A percentile compares a stretch with the other conserved stretches of the same genome.
phyloP scores from a whole-genome alignment of 768 basidiomycete genomes.

The Mycena galopus region DNA sequence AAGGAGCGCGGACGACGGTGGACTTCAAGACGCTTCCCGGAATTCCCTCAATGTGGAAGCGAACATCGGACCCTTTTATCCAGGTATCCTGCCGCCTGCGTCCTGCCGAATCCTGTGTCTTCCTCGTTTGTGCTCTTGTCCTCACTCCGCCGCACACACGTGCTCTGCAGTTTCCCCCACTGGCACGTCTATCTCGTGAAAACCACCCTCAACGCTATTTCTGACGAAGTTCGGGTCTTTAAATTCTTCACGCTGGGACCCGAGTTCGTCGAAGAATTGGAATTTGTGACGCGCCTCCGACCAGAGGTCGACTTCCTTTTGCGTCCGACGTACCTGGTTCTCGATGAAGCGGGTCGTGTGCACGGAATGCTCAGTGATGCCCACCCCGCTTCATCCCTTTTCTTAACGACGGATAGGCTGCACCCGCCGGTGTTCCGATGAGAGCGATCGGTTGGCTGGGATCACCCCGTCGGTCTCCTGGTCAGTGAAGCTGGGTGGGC shows the following conservation, averaged over 20 bases:
- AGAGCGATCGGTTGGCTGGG: not conserved
- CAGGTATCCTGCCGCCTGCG: too few species aligned
- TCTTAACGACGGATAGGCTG: not conserved
- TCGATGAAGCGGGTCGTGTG: not conserved
- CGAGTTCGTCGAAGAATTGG: conserved; percentile 2
- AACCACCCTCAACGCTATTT: not conserved
- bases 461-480: not conserved
- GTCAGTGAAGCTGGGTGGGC: not conserved
- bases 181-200: not conserved
- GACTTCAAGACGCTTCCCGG: too few species aligned
- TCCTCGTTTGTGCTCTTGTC: not conserved
- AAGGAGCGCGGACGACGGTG: too few species aligned
- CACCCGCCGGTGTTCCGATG: not conserved
- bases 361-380: not conserved
- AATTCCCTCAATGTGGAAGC: too few species aligned
- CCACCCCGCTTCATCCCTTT: conserved; percentile 5
- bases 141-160: not conserved
- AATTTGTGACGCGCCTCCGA: not conserved
- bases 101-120: too few species aligned
- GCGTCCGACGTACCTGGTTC: not conserved
- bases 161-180: too few species aligned
- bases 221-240: too few species aligned
- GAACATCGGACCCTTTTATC: too few species aligned
- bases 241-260: too few species aligned
- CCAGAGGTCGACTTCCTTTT: not conserved